phyloP scores from a whole-genome alignment of 2,329 filamentous ascomycete genomes.

The Penicillium sp. region DNA sequence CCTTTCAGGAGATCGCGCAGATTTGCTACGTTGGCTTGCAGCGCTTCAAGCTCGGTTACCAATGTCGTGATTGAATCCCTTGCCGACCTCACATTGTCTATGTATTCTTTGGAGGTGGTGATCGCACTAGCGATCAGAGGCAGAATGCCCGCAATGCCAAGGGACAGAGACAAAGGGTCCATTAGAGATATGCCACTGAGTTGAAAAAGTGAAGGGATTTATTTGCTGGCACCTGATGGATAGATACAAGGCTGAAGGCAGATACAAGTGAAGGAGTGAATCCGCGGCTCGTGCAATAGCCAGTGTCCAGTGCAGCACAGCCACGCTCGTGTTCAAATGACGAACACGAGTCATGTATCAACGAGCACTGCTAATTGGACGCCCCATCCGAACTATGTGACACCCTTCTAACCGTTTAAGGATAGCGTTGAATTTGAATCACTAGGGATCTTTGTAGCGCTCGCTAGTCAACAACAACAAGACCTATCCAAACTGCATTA shows the following conservation, averaged over 20 bases:
- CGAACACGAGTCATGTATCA: too few species aligned
- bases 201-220: background rate
- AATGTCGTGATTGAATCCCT: background rate
- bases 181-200: background rate
- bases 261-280: background rate
- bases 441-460: too few species aligned
- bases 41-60: background rate
- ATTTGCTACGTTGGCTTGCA: background rate
- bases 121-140: conserved; percentile 8
- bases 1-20: background rate
- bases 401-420: too few species aligned
- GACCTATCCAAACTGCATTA: too few species aligned
- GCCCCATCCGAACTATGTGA: too few species aligned
- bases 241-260: too few species aligned
- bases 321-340: background rate
- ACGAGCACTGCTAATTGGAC: too few species aligned
- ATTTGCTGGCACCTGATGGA: too few species aligned
- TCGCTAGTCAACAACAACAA: too few species aligned
- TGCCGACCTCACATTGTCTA: conserved; percentile 2
- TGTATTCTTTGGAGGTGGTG: conserved; percentile 8
- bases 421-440: too few species aligned
- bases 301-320: background rate
- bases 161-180: background rate
- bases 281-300: background rate
- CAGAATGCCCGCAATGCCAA: conserved; percentile 4